These are phyloP conservation scores for Mentha longifolia DNA, from an alignment of 257 asterid genomes.

Conservation along the genomic window DNA sequence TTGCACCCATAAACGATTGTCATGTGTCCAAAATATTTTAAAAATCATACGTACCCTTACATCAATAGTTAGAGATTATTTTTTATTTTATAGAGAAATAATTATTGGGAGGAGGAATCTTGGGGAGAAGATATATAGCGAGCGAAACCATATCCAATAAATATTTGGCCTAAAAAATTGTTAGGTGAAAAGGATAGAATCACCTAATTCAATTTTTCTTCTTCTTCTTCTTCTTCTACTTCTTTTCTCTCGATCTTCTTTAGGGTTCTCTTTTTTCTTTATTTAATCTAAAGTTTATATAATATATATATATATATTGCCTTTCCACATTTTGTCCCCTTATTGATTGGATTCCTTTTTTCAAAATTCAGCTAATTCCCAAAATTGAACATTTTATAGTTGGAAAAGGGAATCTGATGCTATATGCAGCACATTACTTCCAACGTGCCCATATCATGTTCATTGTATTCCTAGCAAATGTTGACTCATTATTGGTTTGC, in stretches of 20 bases:
- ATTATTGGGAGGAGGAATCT: conserved; percentile 58
- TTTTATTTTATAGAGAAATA: conserved; percentile 39
- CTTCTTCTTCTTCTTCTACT: too few relatives aligned
- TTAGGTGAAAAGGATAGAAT: conserved; percentile 31
- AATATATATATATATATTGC: neutral
- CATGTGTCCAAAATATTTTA: too few relatives aligned
- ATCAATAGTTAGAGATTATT: conserved; percentile 29
- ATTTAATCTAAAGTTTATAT: neutral
- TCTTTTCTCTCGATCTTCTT: conserved; percentile 30
- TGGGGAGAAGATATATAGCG: conserved; percentile 43
- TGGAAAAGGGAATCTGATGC: conserved; percentile 36
- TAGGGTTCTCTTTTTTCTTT: neutral
- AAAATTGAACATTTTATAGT: conserved; percentile 14
- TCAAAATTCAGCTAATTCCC: conserved; percentile 27
- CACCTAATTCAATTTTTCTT: conserved; percentile 19
- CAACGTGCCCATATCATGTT: conserved; percentile 15
- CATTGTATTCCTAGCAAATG: conserved; percentile 30
- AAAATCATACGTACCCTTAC: neutral
- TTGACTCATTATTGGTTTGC: conserved; percentile 16
- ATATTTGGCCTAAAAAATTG: conserved; percentile 25
- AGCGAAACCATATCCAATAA: conserved; percentile 35
- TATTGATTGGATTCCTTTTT: conserved; percentile 41
- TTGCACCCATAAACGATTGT: too few relatives aligned
- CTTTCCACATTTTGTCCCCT: neutral
- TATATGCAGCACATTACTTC: conserved; percentile 31